phyloP scores from a whole-genome alignment of 2,329 filamentous ascomycete species.

The Alternaria sp. region DNA sequence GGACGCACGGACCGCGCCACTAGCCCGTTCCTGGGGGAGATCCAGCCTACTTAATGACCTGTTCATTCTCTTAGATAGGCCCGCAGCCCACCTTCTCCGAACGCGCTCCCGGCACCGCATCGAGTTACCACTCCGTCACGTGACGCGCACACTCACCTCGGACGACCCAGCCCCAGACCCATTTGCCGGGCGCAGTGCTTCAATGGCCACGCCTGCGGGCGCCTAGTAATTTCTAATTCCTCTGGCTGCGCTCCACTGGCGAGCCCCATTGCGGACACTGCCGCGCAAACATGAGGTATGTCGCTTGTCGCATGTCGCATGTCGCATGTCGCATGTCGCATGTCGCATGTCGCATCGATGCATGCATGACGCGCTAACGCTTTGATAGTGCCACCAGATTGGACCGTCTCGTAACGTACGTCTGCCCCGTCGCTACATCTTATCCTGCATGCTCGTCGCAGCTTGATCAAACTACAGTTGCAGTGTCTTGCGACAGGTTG shows the following conservation, averaged over 20 bases:
- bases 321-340: constrained; percentile 23
- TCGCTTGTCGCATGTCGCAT: constrained; percentile 21
- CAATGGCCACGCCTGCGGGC: constrained; percentile 37
- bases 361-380: constrained; percentile 47
- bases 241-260: constrained; percentile 21
- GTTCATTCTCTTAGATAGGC: constrained; percentile 38
- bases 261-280: constrained; percentile 12
- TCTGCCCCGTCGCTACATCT: constrained; percentile 24
- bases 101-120: constrained; percentile 39
- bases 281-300: constrained; percentile 44
- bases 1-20: constrained; percentile 29
- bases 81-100: constrained; percentile 43
- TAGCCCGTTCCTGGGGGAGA: constrained; percentile 30
- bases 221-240: constrained; percentile 41
- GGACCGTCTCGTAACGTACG: constrained; percentile 52
- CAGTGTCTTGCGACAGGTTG: not conserved
- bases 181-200: constrained; percentile 17
- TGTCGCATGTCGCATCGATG: constrained; percentile 26
- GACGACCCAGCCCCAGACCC: constrained; percentile 3
- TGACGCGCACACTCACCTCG: constrained; percentile 24
- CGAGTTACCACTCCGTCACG: constrained; percentile 38
- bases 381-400: constrained; percentile 50
- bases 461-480: not conserved
- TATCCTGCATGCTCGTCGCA: constrained; percentile 11
- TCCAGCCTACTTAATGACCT: constrained; percentile 31